Base-by-base conservation (phyloP, 345 rosid genomes). In the Eucalyptus victrix region DNA sequence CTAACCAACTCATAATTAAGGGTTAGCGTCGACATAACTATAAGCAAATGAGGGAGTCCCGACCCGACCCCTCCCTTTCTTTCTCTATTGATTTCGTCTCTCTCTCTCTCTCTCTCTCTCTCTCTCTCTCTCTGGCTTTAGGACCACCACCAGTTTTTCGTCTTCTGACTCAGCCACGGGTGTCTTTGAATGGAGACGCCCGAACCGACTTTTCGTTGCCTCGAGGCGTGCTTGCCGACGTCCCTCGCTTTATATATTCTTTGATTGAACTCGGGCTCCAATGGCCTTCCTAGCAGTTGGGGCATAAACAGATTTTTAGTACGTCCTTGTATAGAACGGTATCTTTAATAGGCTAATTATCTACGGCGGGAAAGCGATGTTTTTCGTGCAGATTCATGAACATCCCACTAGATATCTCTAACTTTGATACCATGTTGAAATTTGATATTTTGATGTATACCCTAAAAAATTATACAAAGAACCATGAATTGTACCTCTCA, bases 1-100 rank as follows among this genome's bases (percentile, higher is more conserved):
- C 90, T 91, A 93, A 93, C 94, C 65, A 90, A 91, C 93, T 93
- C 92, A 90, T 93, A 92, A 94, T 93, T 91, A 92, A 92, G 90
- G 92, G 67, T 89, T 91, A 85, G 89, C 65, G 86, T 69, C 76
- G 14, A 69, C 89, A 90, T 89, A 87, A 91, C 62, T 90, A 92
- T 44, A 28, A 24, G 34, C 23, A 47, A 85, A 47, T 9, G 19
- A 49, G n/a, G 23, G 40, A 28, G 56, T 49, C 24, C 9, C 58
- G 42, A n/a, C 58, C 60, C 56, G 21, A 3, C 86, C 86, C 86
- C 86, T n/a, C 49, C 86, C 49, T 42, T 42, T 15, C 86, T 28
- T 40, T 44, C 45, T 34, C 65, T 11, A 54, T 51, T 49, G 6
- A 34, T 87, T 49, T 30, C 50, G 2, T 34, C 62, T 23, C 62